phyloP scores from a whole-genome alignment of 2,329 filamentous ascomycete genomes.

The Phaeosphaeriaceae sp. region DNA sequence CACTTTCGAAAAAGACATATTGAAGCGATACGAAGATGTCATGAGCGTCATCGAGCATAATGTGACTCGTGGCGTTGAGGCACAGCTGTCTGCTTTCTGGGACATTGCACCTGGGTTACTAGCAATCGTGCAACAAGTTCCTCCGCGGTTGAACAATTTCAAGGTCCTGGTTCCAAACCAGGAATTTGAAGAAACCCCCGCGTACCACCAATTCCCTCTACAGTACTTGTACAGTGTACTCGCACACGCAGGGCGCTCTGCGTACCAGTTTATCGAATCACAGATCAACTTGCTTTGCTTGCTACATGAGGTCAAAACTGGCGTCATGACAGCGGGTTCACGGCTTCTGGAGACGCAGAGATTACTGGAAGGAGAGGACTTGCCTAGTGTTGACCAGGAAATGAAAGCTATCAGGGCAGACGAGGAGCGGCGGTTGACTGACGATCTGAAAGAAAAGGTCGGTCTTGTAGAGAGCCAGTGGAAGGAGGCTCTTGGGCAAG shows the following conservation, averaged over 20 bases:
- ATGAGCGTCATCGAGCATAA: slow-evolving; percentile 81
- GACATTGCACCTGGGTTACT: slow-evolving; percentile 89
- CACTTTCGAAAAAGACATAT: slow-evolving; percentile 72
- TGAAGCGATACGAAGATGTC: slow-evolving; percentile 78
- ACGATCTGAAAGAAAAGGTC: slow-evolving; percentile 92
- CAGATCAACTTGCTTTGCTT: slow-evolving; percentile 91
- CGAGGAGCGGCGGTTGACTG: slow-evolving; percentile 75
- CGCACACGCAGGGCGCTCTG: slow-evolving; percentile 86
- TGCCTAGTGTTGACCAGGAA: slow-evolving; percentile 52
- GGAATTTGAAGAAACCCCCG: slow-evolving; percentile 86
- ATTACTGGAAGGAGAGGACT: slow-evolving; percentile 46
- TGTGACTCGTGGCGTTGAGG: slow-evolving; percentile 84
- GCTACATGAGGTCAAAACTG: slow-evolving; percentile 86
- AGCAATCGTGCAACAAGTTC: slow-evolving; percentile 80
- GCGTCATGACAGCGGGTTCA: slow-evolving; percentile 72
- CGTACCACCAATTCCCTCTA: slow-evolving; percentile 79
- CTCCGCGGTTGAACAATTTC: slow-evolving; percentile 65
- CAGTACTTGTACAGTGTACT: slow-evolving; percentile 90
- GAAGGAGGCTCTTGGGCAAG: slow-evolving; percentile 82
- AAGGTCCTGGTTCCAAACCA: slow-evolving; percentile 76
- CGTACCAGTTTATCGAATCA: slow-evolving; percentile 95
- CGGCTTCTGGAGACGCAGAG: slow-evolving; percentile 71
- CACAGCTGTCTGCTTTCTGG: slow-evolving; percentile 95
- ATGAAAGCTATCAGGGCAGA: slow-evolving; percentile 65
- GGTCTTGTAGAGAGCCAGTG: slow-evolving; percentile 89